Evolutionary conservation across 1,284 basidiomycete genomes (phyloP).

Genomic region (Cerioporus squamosus): DNA sequence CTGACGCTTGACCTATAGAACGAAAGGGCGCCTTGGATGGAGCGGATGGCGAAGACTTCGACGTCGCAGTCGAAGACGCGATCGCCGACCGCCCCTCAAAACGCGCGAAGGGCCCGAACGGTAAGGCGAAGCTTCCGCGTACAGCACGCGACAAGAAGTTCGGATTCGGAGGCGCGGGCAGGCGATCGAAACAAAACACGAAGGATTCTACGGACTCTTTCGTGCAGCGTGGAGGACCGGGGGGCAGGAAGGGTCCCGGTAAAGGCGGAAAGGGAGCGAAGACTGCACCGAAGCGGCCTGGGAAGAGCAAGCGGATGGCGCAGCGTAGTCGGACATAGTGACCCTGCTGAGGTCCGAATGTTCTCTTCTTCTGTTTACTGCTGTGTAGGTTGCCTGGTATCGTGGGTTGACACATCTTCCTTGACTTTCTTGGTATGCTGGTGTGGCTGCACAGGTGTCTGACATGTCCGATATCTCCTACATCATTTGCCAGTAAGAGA

Average conservation of each 20-base stretch:
- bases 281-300: slow-evolving; percentile 52
- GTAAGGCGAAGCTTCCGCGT: slow-evolving; percentile 56
- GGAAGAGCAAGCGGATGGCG: slow-evolving; percentile 62
- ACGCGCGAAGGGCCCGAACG: slow-evolving; percentile 48
- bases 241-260: slow-evolving; percentile 35
- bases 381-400: neutral
- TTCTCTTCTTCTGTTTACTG: neutral
- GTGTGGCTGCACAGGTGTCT: no score
- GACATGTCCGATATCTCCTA: no score
- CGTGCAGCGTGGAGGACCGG: slow-evolving; percentile 40
- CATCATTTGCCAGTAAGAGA: no score
- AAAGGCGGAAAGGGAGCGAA: slow-evolving; percentile 36
- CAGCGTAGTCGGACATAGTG: slow-evolving; percentile 43
- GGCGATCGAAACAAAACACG: slow-evolving; percentile 82
- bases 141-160: slow-evolving; percentile 78
- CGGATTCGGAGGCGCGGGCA: slow-evolving; percentile 73
- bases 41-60: slow-evolving; percentile 75
- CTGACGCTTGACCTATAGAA: slow-evolving; percentile 48
- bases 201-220: slow-evolving; percentile 79
- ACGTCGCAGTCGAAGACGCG: slow-evolving; percentile 86
- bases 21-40: slow-evolving; percentile 84
- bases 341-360: neutral
- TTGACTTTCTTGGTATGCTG: neutral
- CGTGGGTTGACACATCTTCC: neutral
- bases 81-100: slow-evolving; percentile 76